A percentile compares a stretch with the other conserved stretches of the same genome.
Conservation (phyloP, 2,329 filamentous ascomycete genomes). For the Diplodia seriata region DNA sequence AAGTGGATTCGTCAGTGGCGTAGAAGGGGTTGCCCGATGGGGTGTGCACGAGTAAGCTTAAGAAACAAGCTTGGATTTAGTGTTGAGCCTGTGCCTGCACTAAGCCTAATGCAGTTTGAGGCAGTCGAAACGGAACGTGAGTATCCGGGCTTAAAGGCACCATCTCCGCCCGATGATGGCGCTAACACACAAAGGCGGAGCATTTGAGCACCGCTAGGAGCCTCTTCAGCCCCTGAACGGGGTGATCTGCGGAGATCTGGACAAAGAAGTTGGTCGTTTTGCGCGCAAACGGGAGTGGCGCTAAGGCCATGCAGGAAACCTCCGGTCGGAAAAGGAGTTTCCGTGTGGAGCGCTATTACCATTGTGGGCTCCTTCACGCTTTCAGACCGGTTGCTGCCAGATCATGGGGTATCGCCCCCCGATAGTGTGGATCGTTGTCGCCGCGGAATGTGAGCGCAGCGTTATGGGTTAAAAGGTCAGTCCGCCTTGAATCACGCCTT, state of each 20-base stretch:
- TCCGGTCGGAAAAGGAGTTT: not conserved
- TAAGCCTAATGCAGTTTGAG: conserved; percentile 8
- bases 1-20: conserved; percentile 4
- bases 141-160: conserved; percentile 3
- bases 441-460: not conserved
- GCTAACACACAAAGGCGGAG: not conserved
- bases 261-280: not conserved
- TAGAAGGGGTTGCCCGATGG: not conserved
- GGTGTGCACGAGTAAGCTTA: conserved; percentile 14
- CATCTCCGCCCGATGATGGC: not conserved
- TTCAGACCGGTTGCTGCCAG: not conserved
- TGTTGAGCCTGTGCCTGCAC: conserved; percentile 5
- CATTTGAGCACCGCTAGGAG: not conserved
- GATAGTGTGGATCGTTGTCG: not conserved
- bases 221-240: not conserved
- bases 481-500: not conserved
- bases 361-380: not conserved
- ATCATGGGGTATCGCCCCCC: not conserved
- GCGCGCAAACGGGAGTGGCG: not conserved
- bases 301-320: not conserved
- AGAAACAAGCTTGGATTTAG: conserved; percentile 18
- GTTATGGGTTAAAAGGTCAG: not conserved
- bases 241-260: not conserved
- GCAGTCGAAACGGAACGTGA: conserved; percentile 11
- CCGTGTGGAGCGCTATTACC: conserved; percentile 3